Percentiles rank a stretch among this genome's conserved stretches.
phyloP scores from a whole-genome alignment of 306 rosid genomes.

The Acmispon strigosus region DNA sequence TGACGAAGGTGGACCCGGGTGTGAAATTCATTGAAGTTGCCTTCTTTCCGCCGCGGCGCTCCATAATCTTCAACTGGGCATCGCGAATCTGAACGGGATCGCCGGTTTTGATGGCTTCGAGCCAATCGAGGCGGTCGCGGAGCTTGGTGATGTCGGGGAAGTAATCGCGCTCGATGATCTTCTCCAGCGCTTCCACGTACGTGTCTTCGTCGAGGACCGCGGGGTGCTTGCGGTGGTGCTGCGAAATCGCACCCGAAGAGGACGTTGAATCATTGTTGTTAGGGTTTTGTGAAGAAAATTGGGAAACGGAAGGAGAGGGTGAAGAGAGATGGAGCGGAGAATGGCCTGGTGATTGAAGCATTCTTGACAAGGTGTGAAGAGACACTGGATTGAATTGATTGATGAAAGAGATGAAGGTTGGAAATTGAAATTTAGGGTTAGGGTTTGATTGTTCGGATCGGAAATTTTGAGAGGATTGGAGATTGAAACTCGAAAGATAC shows the following conservation, averaged over 20 bases:
- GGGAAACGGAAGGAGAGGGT: conserved; percentile 50
- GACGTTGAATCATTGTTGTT: conserved; percentile 7
- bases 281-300: conserved; percentile 31
- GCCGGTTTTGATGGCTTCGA: conserved; percentile 68
- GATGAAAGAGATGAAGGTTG: neutral
- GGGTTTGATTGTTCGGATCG: neutral
- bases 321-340: conserved; percentile 86
- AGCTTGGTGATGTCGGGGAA: conserved; percentile 96
- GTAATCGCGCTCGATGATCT: conserved; percentile 94
- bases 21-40: conserved; percentile 50
- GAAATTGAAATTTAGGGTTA: neutral
- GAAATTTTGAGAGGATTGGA: neutral
- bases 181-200: conserved; percentile 79
- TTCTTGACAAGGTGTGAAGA: neutral
- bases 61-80: conserved; percentile 88
- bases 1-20: conserved; percentile 77
- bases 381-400: neutral
- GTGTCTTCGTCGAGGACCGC: conserved; percentile 80
- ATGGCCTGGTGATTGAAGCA: conserved; percentile 95
- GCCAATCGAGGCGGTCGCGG: conserved; percentile 94
- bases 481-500: neutral
- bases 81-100: conserved; percentile 87
- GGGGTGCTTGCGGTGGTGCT: conserved; percentile 9
- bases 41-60: conserved; percentile 57
- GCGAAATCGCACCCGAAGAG: neutral